A percentile compares a stretch with the other conserved stretches of the same genome.
Conservation (phyloP, 179 eudicot species). For the Sideroxylon spinosum region DNA sequence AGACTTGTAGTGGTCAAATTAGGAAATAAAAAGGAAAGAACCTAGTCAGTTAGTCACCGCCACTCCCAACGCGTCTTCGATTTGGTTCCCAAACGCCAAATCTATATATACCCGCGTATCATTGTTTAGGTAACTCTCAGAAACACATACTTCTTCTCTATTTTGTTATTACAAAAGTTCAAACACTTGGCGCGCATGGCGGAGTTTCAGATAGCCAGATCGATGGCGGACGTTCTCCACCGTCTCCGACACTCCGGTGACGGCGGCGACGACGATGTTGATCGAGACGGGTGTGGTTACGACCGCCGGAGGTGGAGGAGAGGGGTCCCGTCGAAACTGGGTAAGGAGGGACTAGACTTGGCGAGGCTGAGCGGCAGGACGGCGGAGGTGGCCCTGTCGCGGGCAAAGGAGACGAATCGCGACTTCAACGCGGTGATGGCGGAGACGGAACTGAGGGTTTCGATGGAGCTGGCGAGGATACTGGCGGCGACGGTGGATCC, state of each 20-base stretch:
- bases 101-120: no score
- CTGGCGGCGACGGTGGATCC: slow-evolving; percentile 12
- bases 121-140: no score
- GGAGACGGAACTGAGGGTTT: slow-evolving; percentile 17
- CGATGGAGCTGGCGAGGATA: slow-evolving; percentile 10
- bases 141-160: no score
- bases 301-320: no score
- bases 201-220: slow-evolving; percentile 8
- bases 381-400: slow-evolving; percentile 11
- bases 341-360: neutral
- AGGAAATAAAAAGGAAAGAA: no score
- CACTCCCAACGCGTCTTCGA: no score
- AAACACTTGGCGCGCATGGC: neutral
- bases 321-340: neutral
- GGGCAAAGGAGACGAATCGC: slow-evolving; percentile 11
- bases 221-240: slow-evolving; percentile 5
- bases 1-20: no score
- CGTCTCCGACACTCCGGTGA: neutral
- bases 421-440: slow-evolving; percentile 6
- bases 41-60: no score
- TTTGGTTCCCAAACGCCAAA: no score
- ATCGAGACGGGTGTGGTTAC: no score
- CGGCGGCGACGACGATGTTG: neutral
- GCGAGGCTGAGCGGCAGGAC: neutral
- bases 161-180: no score